These are phyloP conservation scores for Nyssa sinensis DNA, from an alignment of 148 eudicot species.

Conservation along the genomic window DNA sequence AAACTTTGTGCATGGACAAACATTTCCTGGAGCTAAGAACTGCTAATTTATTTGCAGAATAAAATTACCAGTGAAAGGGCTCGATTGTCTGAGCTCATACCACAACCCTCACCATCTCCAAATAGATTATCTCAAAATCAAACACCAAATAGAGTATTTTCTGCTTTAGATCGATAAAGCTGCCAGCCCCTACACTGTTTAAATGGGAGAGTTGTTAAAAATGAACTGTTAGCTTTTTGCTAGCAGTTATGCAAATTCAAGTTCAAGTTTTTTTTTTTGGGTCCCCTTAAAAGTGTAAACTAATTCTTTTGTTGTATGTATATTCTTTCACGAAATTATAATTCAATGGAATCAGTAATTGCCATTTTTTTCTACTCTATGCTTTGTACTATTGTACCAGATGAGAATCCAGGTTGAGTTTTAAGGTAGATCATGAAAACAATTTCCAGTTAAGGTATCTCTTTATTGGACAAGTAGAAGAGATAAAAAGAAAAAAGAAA, in stretches of 20 bases:
- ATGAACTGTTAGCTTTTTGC: slow-evolving; percentile 20
- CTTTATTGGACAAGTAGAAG: too few relatives aligned
- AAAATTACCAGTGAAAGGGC: slow-evolving; percentile 55
- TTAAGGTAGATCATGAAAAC: too few relatives aligned
- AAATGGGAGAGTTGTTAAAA: neutral
- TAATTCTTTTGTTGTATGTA: neutral
- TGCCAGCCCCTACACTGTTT: neutral
- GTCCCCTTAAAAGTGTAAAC: neutral
- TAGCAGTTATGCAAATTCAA: slow-evolving; percentile 19
- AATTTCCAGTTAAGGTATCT: too few relatives aligned
- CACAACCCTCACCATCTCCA: slow-evolving; percentile 49
- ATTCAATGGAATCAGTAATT: neutral
- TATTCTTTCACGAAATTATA: neutral
- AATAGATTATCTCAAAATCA: slow-evolving; percentile 48
- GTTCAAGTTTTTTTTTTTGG: neutral
- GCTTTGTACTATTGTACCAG: too few relatives aligned
- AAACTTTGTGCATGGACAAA: neutral
- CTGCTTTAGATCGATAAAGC: slow-evolving; percentile 60
- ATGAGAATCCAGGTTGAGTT: too few relatives aligned
- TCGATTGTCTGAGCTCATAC: slow-evolving; percentile 56
- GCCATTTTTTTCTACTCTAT: neutral
- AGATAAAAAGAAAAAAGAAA: too few relatives aligned
- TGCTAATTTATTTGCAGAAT: slow-evolving; percentile 26
- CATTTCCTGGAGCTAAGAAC: neutral
- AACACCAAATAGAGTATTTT: too few relatives aligned